phyloP scores from a whole-genome alignment of 73 alveolate genomes.

The Paramecium tetraurelia region DNA sequence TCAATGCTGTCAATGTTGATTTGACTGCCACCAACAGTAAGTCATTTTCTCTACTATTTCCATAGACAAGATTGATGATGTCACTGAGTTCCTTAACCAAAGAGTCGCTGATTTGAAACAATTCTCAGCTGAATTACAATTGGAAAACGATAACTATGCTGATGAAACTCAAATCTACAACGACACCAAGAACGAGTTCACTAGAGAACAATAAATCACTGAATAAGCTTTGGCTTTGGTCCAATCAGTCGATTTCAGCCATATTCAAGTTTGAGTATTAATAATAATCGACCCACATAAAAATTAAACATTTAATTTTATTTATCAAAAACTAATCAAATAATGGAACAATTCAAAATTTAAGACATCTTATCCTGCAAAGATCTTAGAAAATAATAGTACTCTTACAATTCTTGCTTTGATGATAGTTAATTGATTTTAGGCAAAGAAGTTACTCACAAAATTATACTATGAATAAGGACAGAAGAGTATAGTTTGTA shows the following conservation, averaged over 20 bases:
- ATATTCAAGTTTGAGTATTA: conserved; percentile 16
- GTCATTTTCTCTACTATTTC: not conserved
- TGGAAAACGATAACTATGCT: conserved; percentile 4
- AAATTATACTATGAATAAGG: not conserved
- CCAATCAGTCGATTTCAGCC: conserved; percentile 16
- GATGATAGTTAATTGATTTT: conserved; percentile 28
- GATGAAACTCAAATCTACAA: conserved; percentile 26
- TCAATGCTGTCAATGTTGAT: conserved; percentile 33
- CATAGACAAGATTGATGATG: not conserved
- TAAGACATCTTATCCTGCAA: not conserved
- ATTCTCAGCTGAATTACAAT: not conserved
- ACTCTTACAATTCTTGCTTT: conserved; percentile 13
- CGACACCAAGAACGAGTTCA: not conserved
- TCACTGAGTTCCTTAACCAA: not conserved
- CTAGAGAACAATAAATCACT: conserved; percentile 13
- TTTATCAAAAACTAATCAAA: not conserved
- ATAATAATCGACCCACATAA: not conserved
- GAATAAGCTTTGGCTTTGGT: conserved; percentile 42
- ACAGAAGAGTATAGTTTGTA: not conserved
- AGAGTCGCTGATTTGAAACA: not conserved
- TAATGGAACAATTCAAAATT: not conserved
- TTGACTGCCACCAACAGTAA: conserved; percentile 22
- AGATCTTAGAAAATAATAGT: not conserved
- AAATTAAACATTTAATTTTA: not conserved
- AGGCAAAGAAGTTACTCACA: no score